Evolutionary conservation across 192 early-diverging fungal species (phyloP).

Genomic region (Gonapodya prolifera): DNA sequence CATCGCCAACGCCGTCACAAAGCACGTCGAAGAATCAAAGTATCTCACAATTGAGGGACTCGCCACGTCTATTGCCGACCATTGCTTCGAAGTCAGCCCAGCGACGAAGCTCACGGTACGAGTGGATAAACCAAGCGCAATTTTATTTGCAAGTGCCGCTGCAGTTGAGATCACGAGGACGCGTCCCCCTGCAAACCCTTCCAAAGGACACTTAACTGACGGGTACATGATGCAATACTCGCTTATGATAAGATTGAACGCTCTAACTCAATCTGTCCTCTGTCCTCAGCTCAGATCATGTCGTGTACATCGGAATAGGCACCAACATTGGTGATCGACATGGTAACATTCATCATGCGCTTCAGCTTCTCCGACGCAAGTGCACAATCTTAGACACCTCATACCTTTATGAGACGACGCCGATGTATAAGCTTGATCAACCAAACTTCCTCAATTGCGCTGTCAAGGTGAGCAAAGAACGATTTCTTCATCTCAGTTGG

Average conservation of each 20-base stretch:
- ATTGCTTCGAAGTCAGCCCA: constrained; percentile 64
- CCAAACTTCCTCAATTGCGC: constrained; percentile 82
- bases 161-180: constrained; percentile 83
- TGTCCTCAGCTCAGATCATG: constrained; percentile 27
- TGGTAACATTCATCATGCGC: constrained; percentile 62
- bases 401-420: constrained; percentile 90
- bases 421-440: constrained; percentile 94
- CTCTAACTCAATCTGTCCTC: no score
- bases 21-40: constrained; percentile 70
- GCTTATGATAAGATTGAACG: no score
- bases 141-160: constrained; percentile 79
- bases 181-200: constrained; percentile 6
- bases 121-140: constrained; percentile 90
- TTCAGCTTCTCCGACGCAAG: constrained; percentile 35
- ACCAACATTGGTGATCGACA: constrained; percentile 79
- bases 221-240: no score
- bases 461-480: constrained; percentile 40
- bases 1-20: constrained; percentile 67
- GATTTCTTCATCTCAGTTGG: background rate
- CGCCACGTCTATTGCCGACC: constrained; percentile 63
- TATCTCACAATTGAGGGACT: constrained; percentile 96
- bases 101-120: constrained; percentile 78
- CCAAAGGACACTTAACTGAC: background rate
- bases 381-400: constrained; percentile 60
- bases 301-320: constrained; percentile 73